These are phyloP conservation scores for Melampsora larici-populina DNA, from an alignment of 1,284 basidiomycete genomes.

Conservation along the genomic window DNA sequence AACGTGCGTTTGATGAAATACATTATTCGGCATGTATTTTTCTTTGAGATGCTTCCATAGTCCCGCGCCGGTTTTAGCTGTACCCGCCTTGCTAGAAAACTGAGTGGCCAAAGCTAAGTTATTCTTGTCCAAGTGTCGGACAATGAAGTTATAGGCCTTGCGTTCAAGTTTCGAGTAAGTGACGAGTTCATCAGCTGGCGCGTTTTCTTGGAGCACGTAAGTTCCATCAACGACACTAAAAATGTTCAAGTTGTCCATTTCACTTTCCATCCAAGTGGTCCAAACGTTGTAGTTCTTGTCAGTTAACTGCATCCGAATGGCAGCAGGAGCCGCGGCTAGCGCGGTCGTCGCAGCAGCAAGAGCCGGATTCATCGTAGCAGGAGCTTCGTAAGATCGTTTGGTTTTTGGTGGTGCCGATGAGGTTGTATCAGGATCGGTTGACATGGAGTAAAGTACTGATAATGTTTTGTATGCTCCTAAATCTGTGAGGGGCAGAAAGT, in stretches of 20 bases:
- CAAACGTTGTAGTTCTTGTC: not conserved
- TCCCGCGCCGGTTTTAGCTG: not conserved
- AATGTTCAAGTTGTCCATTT: not conserved
- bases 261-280: no score
- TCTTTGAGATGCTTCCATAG: not conserved
- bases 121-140: no score
- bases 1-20: not conserved
- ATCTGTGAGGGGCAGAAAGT: no score
- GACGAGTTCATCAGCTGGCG: not conserved
- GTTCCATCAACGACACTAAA: not conserved
- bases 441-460: constrained; percentile 6
- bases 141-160: no score
- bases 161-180: not conserved
- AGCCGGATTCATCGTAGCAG: not conserved
- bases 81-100: not conserved
- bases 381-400: no score
- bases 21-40: constrained; percentile 2
- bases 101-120: no score
- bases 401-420: no score
- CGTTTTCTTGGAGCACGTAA: not conserved
- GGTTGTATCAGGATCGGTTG: no score
- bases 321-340: not conserved
- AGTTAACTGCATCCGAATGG: not conserved
- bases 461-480: not conserved
- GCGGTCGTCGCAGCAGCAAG: not conserved